Conservation (phyloP, 2,329 filamentous ascomycete genomes). For the Arthrinium puccinioides region DNA sequence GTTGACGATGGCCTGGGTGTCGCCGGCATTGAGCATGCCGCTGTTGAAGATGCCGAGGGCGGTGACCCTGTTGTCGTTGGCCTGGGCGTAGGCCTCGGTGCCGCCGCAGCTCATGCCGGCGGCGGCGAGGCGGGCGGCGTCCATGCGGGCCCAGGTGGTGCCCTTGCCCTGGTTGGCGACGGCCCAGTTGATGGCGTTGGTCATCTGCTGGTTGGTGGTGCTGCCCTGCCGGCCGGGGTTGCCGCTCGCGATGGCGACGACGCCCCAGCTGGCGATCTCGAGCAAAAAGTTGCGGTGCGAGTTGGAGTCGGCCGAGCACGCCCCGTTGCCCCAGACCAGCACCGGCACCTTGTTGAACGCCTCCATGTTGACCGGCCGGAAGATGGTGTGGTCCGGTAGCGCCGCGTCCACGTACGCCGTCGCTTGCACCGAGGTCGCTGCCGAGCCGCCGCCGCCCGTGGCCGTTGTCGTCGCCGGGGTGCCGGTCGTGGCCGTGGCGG, state of each 20-base stretch:
- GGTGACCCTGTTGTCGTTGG: constrained; percentile 1
- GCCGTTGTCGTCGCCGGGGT: neutral
- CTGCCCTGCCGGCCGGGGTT: neutral
- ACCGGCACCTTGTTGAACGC: constrained; percentile 1
- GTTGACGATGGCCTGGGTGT: neutral
- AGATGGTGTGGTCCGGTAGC: constrained; percentile 2
- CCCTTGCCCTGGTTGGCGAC: constrained; percentile 1
- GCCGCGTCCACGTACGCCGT: neutral
- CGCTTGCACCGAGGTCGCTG: neutral
- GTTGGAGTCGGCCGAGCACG: constrained; percentile 1
- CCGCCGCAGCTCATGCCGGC: constrained; percentile 1
- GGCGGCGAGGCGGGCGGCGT: neutral
- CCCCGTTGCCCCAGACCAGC: neutral
- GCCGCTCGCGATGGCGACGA: constrained; percentile 1
- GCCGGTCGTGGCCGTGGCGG: neutral
- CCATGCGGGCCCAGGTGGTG: constrained; percentile 1
- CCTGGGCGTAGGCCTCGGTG: constrained; percentile 2
- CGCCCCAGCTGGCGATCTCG: constrained; percentile 1
- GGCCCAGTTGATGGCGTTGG: constrained; percentile 3
- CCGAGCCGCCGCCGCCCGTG: neutral
- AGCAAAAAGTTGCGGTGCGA: constrained; percentile 1
- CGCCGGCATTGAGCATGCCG: constrained; percentile 1
- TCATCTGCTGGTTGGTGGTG: neutral
- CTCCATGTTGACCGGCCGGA: constrained; percentile 2
- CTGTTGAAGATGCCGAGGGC: constrained; percentile 1